Conservation (phyloP, 352 stramenopile species). For the Phytophthora ohioensis region DNA sequence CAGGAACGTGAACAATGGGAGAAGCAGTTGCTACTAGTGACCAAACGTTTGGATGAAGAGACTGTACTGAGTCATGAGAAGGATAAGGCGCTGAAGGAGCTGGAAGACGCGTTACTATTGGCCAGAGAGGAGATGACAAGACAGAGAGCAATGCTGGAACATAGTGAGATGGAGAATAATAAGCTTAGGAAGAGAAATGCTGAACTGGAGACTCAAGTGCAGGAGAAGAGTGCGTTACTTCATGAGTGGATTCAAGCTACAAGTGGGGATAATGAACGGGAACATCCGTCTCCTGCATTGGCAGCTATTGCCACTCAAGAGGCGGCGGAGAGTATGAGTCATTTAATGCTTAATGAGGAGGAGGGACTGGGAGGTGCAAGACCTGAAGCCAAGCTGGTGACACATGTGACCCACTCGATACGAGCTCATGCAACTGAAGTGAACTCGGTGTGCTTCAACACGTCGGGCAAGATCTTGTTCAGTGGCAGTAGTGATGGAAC, state of each 20-base stretch:
- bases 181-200: slow-evolving; percentile 49
- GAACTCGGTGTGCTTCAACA: slow-evolving; percentile 88
- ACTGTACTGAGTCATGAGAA: slow-evolving; percentile 70
- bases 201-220: slow-evolving; percentile 63
- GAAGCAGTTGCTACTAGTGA: slow-evolving; percentile 60
- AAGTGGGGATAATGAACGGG: slow-evolving; percentile 27
- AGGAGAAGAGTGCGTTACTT: slow-evolving; percentile 68
- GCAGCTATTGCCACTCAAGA: slow-evolving; percentile 49
- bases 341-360: slow-evolving; percentile 43
- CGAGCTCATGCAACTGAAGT: slow-evolving; percentile 85
- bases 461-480: slow-evolving; percentile 84
- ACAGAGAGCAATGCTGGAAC: slow-evolving; percentile 60
- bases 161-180: slow-evolving; percentile 54
- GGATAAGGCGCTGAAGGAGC: slow-evolving; percentile 69
- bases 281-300: slow-evolving; percentile 23
- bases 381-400: slow-evolving; percentile 43
- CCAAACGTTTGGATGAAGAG: slow-evolving; percentile 71
- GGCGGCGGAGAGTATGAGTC: slow-evolving; percentile 57
- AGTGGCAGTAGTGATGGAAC: slow-evolving; percentile 86
- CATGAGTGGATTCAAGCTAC: slow-evolving; percentile 68
- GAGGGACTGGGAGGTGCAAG: slow-evolving; percentile 20
- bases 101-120: slow-evolving; percentile 59
- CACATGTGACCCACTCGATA: slow-evolving; percentile 60
- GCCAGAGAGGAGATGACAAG: slow-evolving; percentile 68
- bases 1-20: slow-evolving; percentile 72